phyloP scores from a whole-genome alignment of 2,329 filamentous ascomycete genomes.

The Polytolypa hystricis region DNA sequence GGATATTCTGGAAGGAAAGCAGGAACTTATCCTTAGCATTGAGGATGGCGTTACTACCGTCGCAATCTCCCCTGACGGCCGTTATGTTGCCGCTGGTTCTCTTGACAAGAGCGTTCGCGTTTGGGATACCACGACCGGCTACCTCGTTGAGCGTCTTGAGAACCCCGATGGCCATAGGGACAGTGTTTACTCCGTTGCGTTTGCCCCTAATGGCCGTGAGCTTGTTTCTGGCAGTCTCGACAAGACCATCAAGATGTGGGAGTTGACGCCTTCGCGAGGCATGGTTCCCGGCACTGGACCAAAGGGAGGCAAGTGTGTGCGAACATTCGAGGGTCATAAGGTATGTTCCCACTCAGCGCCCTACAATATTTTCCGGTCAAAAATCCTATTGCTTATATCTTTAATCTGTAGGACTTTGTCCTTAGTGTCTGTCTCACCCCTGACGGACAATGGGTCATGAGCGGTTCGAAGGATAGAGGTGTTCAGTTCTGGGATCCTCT shows the following conservation, averaged over 20 bases:
- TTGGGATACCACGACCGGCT: constrained; percentile 82
- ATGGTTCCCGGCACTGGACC: constrained; percentile 54
- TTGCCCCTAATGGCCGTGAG: constrained; percentile 84
- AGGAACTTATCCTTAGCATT: constrained; percentile 76
- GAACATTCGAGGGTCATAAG: constrained; percentile 95
- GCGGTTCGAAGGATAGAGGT: constrained; percentile 90
- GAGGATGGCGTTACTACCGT: constrained; percentile 97
- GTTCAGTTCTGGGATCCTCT: constrained; percentile 98
- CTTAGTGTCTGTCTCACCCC: constrained; percentile 91
- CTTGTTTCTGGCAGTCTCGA: constrained; percentile 91
- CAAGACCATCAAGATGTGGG: constrained; percentile 99
- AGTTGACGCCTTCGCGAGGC: constrained; percentile 62
- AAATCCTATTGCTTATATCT: too few relatives aligned
- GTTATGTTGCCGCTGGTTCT: constrained; percentile 86
- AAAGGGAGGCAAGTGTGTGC: constrained; percentile 85
- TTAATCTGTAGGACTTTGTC: constrained; percentile 74
- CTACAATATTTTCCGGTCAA: too few relatives aligned
- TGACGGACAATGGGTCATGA: constrained; percentile 90
- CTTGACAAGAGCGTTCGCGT: constrained; percentile 96
- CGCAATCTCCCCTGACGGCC: constrained; percentile 89
- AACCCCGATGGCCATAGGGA: constrained; percentile 93
- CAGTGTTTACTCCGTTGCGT: constrained; percentile 91
- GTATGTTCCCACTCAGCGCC: constrained; percentile 38
- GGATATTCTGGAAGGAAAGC: constrained; percentile 79
- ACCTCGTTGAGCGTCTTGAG: constrained; percentile 81